Percentiles rank a stretch among this genome's conserved stretches.
Evolutionary conservation across 257 asterid species (phyloP).

Genomic region (Forsythia viridissima): DNA sequence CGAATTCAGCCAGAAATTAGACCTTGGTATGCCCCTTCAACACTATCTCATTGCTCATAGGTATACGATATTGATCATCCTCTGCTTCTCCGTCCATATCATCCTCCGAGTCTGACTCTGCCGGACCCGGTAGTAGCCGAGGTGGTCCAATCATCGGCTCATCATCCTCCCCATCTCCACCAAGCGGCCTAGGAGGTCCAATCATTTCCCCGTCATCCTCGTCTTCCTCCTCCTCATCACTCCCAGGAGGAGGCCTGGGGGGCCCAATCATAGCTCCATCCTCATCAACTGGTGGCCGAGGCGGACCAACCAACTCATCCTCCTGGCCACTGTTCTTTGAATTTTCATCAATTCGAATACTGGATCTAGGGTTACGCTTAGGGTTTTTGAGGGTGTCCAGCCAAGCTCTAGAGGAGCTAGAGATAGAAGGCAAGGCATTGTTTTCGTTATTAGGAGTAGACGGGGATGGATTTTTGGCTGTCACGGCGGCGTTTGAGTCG

Average conservation of each 20-base stretch:
- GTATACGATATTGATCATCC: slow-evolving; percentile 57
- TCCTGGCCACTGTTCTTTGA: slow-evolving; percentile 10
- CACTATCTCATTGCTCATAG: slow-evolving; percentile 90
- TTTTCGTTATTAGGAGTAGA: slow-evolving; percentile 12
- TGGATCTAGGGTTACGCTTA: slow-evolving; percentile 37
- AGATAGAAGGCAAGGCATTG: slow-evolving; percentile 39
- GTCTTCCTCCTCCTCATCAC: slow-evolving; percentile 32
- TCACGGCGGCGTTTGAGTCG: slow-evolving; percentile 14
- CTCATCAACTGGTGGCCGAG: slow-evolving; percentile 34
- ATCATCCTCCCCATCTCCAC: slow-evolving; percentile 32
- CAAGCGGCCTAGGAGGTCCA: slow-evolving; percentile 70
- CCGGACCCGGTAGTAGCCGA: slow-evolving; percentile 41
- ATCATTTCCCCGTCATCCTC: slow-evolving; percentile 41
- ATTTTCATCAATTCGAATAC: slow-evolving; percentile 1
- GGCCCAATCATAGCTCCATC: slow-evolving; percentile 49
- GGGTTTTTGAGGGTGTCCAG: slow-evolving; percentile 51
- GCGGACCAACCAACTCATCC: slow-evolving; percentile 52
- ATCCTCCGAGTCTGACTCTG: slow-evolving; percentile 61
- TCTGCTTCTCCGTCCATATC: slow-evolving; percentile 56
- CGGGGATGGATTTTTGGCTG: slow-evolving; percentile 27
- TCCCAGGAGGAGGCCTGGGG: slow-evolving; percentile 46
- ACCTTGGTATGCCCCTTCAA: slow-evolving; percentile 97
- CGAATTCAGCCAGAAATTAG: not conserved
- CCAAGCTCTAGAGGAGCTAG: slow-evolving; percentile 66
- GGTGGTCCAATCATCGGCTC: slow-evolving; percentile 55